Base-by-base conservation (phyloP, 257 asterid genomes). In the Ocimum tenuiflorum region DNA sequence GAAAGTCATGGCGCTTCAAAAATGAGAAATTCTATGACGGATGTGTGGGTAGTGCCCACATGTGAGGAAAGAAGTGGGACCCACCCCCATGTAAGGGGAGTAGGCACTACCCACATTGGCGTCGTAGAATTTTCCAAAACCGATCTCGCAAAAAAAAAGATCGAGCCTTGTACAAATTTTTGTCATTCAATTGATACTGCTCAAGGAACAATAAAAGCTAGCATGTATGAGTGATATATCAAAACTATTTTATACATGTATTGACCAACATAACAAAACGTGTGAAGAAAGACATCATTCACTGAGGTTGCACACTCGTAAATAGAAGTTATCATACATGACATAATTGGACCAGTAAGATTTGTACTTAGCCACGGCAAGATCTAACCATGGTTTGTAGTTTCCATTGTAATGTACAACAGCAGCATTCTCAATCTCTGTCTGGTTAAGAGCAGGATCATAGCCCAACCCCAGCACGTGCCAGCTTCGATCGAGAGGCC, bases 331-430 rank as follows among this genome's bases (percentile, higher is more conserved):
- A 73, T 85, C 86, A 38, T 48, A 69, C 85, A 78, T 80, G 55
- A 88, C 95, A 60, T 88, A 75, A 73, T 70, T 87, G 60, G 95
- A 78, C 98, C 98, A 89, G 71, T 87, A 87, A 49, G 89, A 72
- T 83, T 70, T 91, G 76, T 91, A 89, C 83, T 91, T 91, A 46
- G 78, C 82, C 61, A 89, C 82, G 31, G 97, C 98, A 76, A 89
- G 96, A 87, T 87, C 89, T 89, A 89, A 74, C 95, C 98, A 91
- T n/a, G 98, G 98, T 67, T 91, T 91, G 69, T 91, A 91, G 69
- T 91, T 91, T 22, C 98, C 98, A 63, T 89, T 91, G 64, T 89
- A 91, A 70, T 91, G 98, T 60, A 91, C 89, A 24, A 91, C 98
- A 8, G 91, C 96, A 48, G 94, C 97, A 38, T 84, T 85, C 52